phyloP scores from a whole-genome alignment of 176 grass and related monocot genomes.

The Ensete ventricosum region DNA sequence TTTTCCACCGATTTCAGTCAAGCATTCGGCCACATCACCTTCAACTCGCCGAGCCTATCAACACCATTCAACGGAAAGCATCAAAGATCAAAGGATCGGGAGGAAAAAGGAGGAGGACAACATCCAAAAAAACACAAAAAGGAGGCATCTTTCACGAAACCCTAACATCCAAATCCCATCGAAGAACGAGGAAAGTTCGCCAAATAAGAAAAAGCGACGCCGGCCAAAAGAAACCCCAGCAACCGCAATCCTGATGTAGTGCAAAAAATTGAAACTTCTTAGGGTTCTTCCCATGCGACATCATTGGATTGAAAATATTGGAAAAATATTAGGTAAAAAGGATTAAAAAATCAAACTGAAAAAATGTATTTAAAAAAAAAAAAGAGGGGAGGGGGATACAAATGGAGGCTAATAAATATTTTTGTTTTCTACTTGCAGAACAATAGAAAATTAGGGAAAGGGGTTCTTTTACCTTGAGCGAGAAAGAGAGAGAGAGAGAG shows the following conservation, averaged over 20 bases:
- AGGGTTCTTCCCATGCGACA: background rate
- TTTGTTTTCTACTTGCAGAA: background rate
- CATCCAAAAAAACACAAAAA: background rate
- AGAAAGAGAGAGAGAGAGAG: background rate
- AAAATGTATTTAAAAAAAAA: background rate
- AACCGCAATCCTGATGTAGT: background rate
- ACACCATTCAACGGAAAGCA: background rate
- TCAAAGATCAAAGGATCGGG: background rate
- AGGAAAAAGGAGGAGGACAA: background rate
- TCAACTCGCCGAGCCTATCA: background rate
- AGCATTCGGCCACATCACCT: background rate
- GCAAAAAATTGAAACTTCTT: background rate
- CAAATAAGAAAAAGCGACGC: background rate
- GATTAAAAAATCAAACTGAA: background rate
- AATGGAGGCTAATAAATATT: background rate
- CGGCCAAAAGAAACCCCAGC: background rate
- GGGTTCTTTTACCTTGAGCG: background rate
- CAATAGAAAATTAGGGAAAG: background rate
- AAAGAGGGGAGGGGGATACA: background rate
- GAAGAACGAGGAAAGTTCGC: background rate
- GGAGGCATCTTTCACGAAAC: background rate
- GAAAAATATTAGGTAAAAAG: background rate
- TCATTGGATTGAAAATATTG: background rate
- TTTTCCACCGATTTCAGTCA: background rate
- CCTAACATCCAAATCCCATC: slow-evolving; percentile 2